Percentiles rank a stretch among this genome's conserved stretches.
phyloP scores from a whole-genome alignment of 345 rosid species.

The Gossypium stocksii region DNA sequence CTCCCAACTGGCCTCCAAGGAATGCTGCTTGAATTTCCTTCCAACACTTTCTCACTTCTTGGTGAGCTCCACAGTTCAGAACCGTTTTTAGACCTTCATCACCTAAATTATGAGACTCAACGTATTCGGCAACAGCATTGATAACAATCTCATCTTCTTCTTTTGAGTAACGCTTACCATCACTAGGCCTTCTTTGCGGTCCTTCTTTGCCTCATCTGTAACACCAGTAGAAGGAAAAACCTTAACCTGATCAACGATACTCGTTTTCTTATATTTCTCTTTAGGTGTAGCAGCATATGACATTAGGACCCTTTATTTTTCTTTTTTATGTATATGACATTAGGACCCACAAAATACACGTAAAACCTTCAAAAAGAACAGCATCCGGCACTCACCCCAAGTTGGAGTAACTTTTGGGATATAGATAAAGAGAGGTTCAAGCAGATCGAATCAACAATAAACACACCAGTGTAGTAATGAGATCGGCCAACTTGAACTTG shows the following conservation, averaged over 20 bases:
- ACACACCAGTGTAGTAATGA: neutral
- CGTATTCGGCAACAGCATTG: conserved; percentile 47
- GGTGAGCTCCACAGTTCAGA: conserved; percentile 37
- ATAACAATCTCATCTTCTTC: conserved; percentile 63
- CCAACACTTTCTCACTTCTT: conserved; percentile 53
- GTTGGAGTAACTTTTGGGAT: neutral
- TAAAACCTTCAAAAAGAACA: too few species aligned
- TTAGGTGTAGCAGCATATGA: neutral
- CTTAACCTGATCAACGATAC: conserved; percentile 56
- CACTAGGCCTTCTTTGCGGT: conserved; percentile 29
- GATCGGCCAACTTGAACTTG: too few species aligned
- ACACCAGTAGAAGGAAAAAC: conserved; percentile 35
- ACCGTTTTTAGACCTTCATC: conserved; percentile 63
- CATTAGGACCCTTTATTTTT: too few species aligned
- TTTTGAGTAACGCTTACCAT: conserved; percentile 59
- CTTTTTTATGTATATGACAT: too few species aligned
- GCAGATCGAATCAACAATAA: neutral
- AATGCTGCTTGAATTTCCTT: conserved; percentile 58
- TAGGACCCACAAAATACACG: too few species aligned
- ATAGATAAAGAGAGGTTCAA: neutral
- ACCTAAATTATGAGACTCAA: conserved; percentile 50
- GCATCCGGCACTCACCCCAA: too few species aligned
- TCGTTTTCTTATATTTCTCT: conserved; percentile 48
- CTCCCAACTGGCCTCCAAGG: conserved; percentile 51
- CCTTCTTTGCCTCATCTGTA: conserved; percentile 16